Evolutionary conservation across 768 basidiomycete species (phyloP).

Genomic region (Rhizopogon roseolus): DNA sequence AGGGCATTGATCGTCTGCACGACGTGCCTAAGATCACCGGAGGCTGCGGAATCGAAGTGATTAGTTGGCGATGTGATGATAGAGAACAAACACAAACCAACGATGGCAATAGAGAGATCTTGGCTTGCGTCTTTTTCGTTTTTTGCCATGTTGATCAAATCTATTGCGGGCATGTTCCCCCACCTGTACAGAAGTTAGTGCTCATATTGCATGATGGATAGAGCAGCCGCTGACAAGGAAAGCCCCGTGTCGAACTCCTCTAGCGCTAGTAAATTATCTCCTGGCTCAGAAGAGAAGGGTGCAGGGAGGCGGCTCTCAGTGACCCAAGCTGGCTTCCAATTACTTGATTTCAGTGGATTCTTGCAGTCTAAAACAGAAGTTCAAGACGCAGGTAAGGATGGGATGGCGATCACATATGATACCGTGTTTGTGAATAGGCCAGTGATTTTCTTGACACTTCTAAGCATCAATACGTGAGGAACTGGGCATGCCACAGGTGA

Average conservation of each 20-base stretch:
- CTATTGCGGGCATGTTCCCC: slow-evolving; percentile 33
- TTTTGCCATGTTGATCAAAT: slow-evolving; percentile 23
- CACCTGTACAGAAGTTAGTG: slow-evolving; percentile 12
- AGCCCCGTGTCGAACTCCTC: slow-evolving; percentile 23
- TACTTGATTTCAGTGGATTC: slow-evolving; percentile 13
- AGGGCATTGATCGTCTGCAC: slow-evolving; percentile 39
- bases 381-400: background rate
- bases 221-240: slow-evolving; percentile 16
- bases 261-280: slow-evolving; percentile 9
- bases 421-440: slow-evolving; percentile 36
- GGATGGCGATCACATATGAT: background rate
- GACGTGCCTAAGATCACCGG: slow-evolving; percentile 45
- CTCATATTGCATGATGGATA: background rate
- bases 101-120: slow-evolving; percentile 21
- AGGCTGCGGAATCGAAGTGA: slow-evolving; percentile 41
- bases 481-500: background rate
- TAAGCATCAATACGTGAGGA: slow-evolving; percentile 5
- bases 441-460: slow-evolving; percentile 39
- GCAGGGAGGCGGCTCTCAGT: slow-evolving; percentile 14
- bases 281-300: slow-evolving; percentile 11
- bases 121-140: slow-evolving; percentile 14
- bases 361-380: slow-evolving; percentile 15
- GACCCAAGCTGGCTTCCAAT: slow-evolving; percentile 20
- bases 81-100: slow-evolving; percentile 10
- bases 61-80: background rate